phyloP scores from a whole-genome alignment of 2,329 filamentous ascomycete species.

The Penicillium fuscoglaucum region DNA sequence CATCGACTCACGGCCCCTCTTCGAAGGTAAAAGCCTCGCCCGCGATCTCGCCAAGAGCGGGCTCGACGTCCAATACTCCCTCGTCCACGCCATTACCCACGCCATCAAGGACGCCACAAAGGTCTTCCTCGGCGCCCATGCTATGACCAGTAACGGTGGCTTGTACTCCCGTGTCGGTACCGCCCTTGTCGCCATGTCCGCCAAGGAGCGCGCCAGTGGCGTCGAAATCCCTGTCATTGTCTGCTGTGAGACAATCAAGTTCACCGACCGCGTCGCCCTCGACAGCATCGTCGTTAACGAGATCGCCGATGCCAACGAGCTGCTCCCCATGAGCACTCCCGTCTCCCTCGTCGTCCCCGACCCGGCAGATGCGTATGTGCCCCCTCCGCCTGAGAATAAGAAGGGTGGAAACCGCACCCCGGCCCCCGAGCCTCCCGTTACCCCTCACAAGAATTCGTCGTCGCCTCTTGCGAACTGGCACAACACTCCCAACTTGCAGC shows the following conservation, averaged over 20 bases:
- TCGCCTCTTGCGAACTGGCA: slow-evolving; percentile 55
- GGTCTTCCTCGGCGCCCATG: slow-evolving; percentile 83
- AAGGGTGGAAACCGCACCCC: slow-evolving; percentile 35
- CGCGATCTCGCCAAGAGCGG: slow-evolving; percentile 68
- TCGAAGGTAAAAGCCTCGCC: slow-evolving; percentile 71
- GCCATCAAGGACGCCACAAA: slow-evolving; percentile 70
- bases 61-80: slow-evolving; percentile 75
- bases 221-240: slow-evolving; percentile 79
- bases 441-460: slow-evolving; percentile 25
- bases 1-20: slow-evolving; percentile 72
- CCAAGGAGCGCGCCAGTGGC: slow-evolving; percentile 58
- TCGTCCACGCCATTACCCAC: slow-evolving; percentile 74
- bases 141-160: slow-evolving; percentile 92
- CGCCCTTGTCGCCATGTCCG: slow-evolving; percentile 80
- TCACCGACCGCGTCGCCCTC: slow-evolving; percentile 82
- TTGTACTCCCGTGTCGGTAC: slow-evolving; percentile 88
- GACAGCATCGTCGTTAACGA: slow-evolving; percentile 96
- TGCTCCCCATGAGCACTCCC: slow-evolving; percentile 40
- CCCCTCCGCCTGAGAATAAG: slow-evolving; percentile 28
- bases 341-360: slow-evolving; percentile 35
- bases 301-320: slow-evolving; percentile 73
- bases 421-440: slow-evolving; percentile 25
- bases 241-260: slow-evolving; percentile 93
- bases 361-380: slow-evolving; percentile 21
- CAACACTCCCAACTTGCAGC: slow-evolving; percentile 60